These are phyloP conservation scores for Pyricularia pennisetigena DNA, from an alignment of 2,329 filamentous ascomycete species.

Conservation along the genomic window DNA sequence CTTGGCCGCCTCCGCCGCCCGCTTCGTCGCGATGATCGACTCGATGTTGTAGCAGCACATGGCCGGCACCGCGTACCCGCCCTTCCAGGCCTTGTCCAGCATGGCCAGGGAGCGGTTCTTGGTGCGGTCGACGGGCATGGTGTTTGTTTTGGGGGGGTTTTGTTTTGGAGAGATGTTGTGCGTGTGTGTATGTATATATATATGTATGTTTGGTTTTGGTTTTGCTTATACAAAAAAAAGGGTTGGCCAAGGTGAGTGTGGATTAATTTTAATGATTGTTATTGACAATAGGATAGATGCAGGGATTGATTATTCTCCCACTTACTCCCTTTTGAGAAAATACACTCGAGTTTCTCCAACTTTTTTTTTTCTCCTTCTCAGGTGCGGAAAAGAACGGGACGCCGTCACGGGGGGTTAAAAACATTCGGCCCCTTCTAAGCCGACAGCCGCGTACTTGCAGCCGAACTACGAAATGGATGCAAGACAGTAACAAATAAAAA, in stretches of 20 bases:
- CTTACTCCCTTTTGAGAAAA: too few species aligned
- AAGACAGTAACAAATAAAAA: neutral
- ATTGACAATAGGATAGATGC: neutral
- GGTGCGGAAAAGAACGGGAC: too few species aligned
- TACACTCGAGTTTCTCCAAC: neutral
- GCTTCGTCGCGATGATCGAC: slow-evolving; percentile 25
- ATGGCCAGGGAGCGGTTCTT: slow-evolving; percentile 21
- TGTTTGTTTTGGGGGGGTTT: neutral
- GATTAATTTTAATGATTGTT: neutral
- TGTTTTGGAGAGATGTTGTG: neutral
- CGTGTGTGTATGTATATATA: neutral
- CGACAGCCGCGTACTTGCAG: neutral
- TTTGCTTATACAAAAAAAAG: neutral
- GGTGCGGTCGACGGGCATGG: neutral
- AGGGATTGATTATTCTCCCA: too few species aligned
- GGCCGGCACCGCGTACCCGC: slow-evolving; percentile 48
- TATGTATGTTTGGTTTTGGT: neutral
- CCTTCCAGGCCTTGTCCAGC: slow-evolving; percentile 42
- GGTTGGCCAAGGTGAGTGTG: neutral
- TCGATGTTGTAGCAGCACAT: slow-evolving; percentile 41
- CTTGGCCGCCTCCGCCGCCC: slow-evolving; percentile 12
- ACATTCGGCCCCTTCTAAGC: neutral
- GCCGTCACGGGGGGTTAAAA: neutral
- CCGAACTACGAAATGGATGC: neutral
- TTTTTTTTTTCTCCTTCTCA: neutral